Percentiles rank a stretch among this genome's conserved stretches.
Evolutionary conservation across 371 early-diverging fungal genomes (phyloP).

Genomic region (Lichtheimia ramosa): DNA sequence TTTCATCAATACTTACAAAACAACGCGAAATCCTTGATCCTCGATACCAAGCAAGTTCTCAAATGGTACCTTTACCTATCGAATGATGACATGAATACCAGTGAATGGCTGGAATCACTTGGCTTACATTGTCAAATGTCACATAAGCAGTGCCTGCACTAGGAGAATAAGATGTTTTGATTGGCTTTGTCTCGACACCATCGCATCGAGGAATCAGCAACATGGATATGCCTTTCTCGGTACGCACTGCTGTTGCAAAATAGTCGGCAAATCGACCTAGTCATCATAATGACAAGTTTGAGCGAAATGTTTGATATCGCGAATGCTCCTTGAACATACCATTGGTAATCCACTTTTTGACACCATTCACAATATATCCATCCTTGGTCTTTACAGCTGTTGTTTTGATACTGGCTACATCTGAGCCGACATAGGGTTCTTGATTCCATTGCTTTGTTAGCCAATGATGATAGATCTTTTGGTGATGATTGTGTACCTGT

Average conservation of each 20-base stretch:
- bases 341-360: constrained; percentile 78
- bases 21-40: constrained; percentile 67
- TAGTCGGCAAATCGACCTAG: constrained; percentile 45
- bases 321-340: constrained; percentile 16
- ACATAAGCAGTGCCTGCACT: constrained; percentile 59
- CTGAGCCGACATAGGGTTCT: constrained; percentile 77
- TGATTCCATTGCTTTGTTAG: no score
- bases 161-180: constrained; percentile 63
- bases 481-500: no score
- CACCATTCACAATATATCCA: constrained; percentile 74
- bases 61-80: constrained; percentile 57
- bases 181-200: constrained; percentile 58
- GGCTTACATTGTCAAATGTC: constrained; percentile 52
- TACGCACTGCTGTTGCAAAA: constrained; percentile 65
- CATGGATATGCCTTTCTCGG: constrained; percentile 66
- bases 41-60: constrained; percentile 71
- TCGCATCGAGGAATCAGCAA: constrained; percentile 60
- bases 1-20: constrained; percentile 29
- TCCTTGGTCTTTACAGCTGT: constrained; percentile 70
- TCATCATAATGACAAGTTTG: background rate
- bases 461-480: no score
- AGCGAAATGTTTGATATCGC: background rate
- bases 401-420: constrained; percentile 77
- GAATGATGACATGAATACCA: constrained; percentile 13
- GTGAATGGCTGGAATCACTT: constrained; percentile 15